Base-by-base conservation (phyloP, 1,139 yeast genomes). In the Yarrowia galli region DNA sequence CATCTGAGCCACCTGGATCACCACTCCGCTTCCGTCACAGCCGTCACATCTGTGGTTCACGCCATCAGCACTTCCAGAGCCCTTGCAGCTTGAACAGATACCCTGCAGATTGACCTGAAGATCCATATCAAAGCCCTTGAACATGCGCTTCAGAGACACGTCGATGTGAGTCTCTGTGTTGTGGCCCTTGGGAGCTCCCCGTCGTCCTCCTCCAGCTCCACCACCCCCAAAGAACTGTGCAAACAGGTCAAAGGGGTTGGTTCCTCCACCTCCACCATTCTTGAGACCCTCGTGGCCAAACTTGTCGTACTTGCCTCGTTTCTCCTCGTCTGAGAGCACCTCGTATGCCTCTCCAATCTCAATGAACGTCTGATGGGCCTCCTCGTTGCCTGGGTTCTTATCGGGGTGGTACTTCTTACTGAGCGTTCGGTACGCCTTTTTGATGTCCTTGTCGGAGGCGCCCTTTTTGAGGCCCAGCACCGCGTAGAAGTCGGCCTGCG, bases 261-360 rank as follows among this genome's bases (percentile, higher is more conserved):
- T 81, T 18, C 78, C 77, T 54, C 61, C 16, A 74, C 76, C 36
- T 25, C 79, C 81, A 13, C 78, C 80, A 35, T 71, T 72, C 67
- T 79, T 78, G 67, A 93, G 82, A 1, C 93, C 96, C 42, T 95
- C 97, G 71, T 88, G 91, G 42, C 99, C 99, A 75, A 82, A 91
- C 67, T 82, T 81, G 77, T 95, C 98, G 76, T 89, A 95, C 45
- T 86, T 84, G 51, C 82, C 75, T 70, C 91, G 85, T 78, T 92
- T 91, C 68, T 89, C 91, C 16, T 84, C 79, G 75, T 93, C 93
- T 69, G 88, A 85, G 70, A 95, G 83, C 15, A 92, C 91, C 70
- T 93, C 98, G 77, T 95, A 95, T 0, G 98, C 98, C 73, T 90
- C 97, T 10, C 97, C 97, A 36, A 95, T 86, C 77, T 92, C 97